phyloP scores from a whole-genome alignment of 805 yeast genomes.

The Starmerella etchellsii region DNA sequence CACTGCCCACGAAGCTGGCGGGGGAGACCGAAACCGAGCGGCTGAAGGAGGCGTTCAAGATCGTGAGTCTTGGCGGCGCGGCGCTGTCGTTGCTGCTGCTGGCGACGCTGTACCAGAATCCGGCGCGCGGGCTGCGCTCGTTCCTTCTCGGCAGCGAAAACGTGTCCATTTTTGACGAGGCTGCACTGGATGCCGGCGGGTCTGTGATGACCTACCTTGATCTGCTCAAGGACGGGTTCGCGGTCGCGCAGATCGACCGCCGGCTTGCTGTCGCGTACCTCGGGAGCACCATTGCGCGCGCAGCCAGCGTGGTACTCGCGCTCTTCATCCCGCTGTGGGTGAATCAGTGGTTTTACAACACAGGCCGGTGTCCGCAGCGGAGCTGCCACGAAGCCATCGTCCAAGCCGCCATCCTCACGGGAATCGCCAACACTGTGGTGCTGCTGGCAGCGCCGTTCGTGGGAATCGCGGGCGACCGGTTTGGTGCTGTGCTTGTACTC shows the following conservation, averaged over 20 bases:
- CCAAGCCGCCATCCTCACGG: slow-evolving; percentile 54
- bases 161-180: slow-evolving; percentile 23
- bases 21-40: slow-evolving; percentile 6
- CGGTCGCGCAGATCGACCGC: slow-evolving; percentile 35
- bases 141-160: slow-evolving; percentile 22
- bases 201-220: slow-evolving; percentile 28
- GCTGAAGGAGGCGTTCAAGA: slow-evolving; percentile 32
- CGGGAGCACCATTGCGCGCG: slow-evolving; percentile 51
- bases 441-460: slow-evolving; percentile 50
- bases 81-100: slow-evolving; percentile 30
- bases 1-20: slow-evolving; percentile 49
- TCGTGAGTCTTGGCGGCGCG: slow-evolving; percentile 18
- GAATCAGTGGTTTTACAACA: slow-evolving; percentile 40
- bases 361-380: slow-evolving; percentile 35
- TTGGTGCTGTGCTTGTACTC: slow-evolving; percentile 28
- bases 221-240: slow-evolving; percentile 37
- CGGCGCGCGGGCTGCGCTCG: slow-evolving; percentile 24
- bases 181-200: slow-evolving; percentile 22
- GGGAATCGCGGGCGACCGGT: slow-evolving; percentile 44
- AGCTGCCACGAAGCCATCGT: slow-evolving; percentile 52
- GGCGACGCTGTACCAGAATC: slow-evolving; percentile 36
- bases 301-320: slow-evolving; percentile 45
- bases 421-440: slow-evolving; percentile 48
- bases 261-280: slow-evolving; percentile 43
- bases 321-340: slow-evolving; percentile 54